Percentiles rank a stretch among this genome's conserved stretches.
Conservation (phyloP, 345 rosid genomes). For the Psidium friedrichsthalianum region DNA sequence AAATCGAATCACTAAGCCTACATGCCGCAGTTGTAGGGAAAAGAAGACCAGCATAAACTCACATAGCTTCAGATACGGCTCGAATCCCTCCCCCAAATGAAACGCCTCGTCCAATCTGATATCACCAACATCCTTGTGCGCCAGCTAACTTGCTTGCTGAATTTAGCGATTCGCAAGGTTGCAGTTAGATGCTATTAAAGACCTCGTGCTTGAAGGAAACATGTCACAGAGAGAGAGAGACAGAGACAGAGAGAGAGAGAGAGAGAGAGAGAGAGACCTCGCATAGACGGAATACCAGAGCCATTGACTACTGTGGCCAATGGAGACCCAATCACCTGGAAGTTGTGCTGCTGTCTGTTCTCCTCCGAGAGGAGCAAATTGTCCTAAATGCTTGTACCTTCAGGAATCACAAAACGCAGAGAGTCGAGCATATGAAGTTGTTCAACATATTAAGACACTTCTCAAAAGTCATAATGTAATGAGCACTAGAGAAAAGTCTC, state of each 20-base stretch:
- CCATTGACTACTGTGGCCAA: constrained; percentile 89
- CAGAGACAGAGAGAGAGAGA: constrained; percentile 10
- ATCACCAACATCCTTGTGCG: constrained; percentile 87
- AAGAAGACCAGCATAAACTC: not conserved
- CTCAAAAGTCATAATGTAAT: not conserved
- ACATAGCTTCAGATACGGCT: constrained; percentile 49
- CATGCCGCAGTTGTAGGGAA: not conserved
- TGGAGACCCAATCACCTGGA: constrained; percentile 95
- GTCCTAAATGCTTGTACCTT: constrained; percentile 92
- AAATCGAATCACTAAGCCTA: not conserved
- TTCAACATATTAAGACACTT: not conserved
- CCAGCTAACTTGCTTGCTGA: constrained; percentile 97
- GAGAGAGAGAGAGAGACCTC: constrained; percentile 20
- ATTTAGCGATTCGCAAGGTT: not conserved
- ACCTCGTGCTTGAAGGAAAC: not conserved
- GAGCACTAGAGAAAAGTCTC: not conserved
- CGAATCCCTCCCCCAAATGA: constrained; percentile 83
- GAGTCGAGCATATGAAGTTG: not conserved
- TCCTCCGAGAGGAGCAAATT: constrained; percentile 96
- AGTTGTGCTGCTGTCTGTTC: constrained; percentile 98
- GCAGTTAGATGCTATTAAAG: not conserved
- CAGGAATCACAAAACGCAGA: not conserved
- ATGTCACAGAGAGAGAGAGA: not conserved
- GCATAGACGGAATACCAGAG: constrained; percentile 98
- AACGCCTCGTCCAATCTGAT: constrained; percentile 87